Evolutionary conservation across 179 eudicot species (phyloP).

Genomic region (Camellia oleifera): DNA sequence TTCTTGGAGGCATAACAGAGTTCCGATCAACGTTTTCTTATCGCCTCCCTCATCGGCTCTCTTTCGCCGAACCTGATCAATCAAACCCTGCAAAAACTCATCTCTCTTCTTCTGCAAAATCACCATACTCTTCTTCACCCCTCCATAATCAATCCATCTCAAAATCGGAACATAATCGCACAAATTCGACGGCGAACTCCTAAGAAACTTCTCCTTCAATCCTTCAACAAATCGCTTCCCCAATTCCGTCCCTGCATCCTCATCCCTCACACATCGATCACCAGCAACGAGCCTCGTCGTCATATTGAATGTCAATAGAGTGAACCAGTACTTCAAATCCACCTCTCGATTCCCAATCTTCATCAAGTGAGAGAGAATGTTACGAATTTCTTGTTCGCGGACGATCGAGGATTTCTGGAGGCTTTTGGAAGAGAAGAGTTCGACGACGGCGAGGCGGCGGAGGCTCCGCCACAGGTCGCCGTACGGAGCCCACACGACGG

Average conservation of each 20-base stretch:
- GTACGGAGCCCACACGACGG: constrained; percentile 29
- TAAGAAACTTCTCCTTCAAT: neutral
- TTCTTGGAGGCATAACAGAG: constrained; percentile 23
- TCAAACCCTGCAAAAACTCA: constrained; percentile 33
- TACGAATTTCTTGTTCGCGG: constrained; percentile 19
- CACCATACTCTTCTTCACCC: constrained; percentile 24
- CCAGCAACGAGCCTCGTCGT: constrained; percentile 20
- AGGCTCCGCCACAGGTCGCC: constrained; percentile 39
- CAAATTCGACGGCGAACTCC: neutral
- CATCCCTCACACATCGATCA: constrained; percentile 7
- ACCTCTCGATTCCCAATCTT: constrained; percentile 5
- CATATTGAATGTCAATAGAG: constrained; percentile 16
- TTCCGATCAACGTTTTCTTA: constrained; percentile 16
- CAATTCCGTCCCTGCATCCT: neutral
- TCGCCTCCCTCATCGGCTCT: constrained; percentile 1
- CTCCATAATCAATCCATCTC: constrained; percentile 35
- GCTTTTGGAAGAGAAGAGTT: constrained; percentile 23
- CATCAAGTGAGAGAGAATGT: constrained; percentile 3
- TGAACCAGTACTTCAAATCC: constrained; percentile 13
- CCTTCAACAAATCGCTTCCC: neutral
- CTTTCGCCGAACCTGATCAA: constrained; percentile 22
- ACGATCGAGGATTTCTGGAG: constrained; percentile 21
- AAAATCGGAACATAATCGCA: constrained; percentile 21
- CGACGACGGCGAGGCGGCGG: constrained; percentile 22
- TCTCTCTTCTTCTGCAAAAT: constrained; percentile 32